phyloP scores from a whole-genome alignment of 192 early-diverging fungal species.

The Chytriomyces sp. region DNA sequence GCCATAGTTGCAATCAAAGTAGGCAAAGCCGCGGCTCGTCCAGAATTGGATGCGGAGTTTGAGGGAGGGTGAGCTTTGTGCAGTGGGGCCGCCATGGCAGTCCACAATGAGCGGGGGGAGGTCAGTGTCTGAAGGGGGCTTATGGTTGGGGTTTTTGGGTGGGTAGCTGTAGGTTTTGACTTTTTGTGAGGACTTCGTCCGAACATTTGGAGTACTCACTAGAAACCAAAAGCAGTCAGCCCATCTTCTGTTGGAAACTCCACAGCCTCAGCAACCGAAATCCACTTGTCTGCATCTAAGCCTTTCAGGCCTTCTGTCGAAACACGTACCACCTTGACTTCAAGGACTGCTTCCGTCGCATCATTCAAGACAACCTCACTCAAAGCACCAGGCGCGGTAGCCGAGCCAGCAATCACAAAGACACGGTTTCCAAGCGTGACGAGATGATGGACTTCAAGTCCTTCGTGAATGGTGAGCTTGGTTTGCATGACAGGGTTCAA shows the following conservation, averaged over 20 bases:
- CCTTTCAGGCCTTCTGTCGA: slow-evolving; percentile 8
- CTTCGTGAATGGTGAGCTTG: neutral
- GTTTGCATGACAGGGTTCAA: slow-evolving; percentile 21
- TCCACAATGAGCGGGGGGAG: slow-evolving; percentile 71
- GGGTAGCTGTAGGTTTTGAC: slow-evolving; percentile 65
- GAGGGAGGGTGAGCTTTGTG: slow-evolving; percentile 39
- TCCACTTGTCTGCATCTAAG: slow-evolving; percentile 38
- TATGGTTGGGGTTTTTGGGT: slow-evolving; percentile 63
- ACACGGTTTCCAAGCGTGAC: neutral
- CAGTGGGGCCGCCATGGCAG: slow-evolving; percentile 75
- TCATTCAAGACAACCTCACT: neutral
- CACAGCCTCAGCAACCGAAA: slow-evolving; percentile 67
- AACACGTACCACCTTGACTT: neutral
- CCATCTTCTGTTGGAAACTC: slow-evolving; percentile 61
- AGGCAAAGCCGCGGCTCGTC: slow-evolving; percentile 75
- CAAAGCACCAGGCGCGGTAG: neutral
- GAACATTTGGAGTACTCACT: neutral
- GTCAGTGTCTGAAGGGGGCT: slow-evolving; percentile 39
- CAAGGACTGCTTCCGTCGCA: neutral
- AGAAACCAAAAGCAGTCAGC: slow-evolving; percentile 33
- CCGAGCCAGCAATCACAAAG: slow-evolving; percentile 26
- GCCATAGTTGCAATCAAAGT: slow-evolving; percentile 78
- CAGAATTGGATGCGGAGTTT: slow-evolving; percentile 66
- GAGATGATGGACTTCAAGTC: neutral
- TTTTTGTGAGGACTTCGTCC: neutral